Conservation (phyloP, 2,329 filamentous ascomycete genomes). For the Alternaria burnsii region DNA sequence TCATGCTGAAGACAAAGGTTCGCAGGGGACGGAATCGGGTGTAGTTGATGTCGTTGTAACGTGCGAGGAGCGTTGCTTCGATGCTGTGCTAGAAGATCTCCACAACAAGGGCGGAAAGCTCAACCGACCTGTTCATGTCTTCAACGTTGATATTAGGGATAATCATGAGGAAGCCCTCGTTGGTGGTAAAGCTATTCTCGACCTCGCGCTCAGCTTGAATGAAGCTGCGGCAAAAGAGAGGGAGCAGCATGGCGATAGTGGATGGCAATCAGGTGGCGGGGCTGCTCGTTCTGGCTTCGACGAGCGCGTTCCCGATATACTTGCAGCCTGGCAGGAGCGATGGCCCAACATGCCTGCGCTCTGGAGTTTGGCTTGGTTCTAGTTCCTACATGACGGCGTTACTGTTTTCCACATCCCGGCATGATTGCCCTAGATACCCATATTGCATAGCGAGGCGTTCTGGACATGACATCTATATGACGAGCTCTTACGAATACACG, state of each 20-base stretch:
- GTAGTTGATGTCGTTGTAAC: slow-evolving; percentile 95
- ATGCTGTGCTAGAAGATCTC: slow-evolving; percentile 94
- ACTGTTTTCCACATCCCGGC: slow-evolving; percentile 3
- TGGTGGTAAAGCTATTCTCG: slow-evolving; percentile 89
- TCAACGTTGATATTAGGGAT: slow-evolving; percentile 98
- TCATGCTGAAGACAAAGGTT: slow-evolving; percentile 74
- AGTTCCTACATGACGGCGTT: slow-evolving; percentile 11
- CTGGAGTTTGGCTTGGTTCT: slow-evolving; percentile 97
- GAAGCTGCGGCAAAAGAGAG: slow-evolving; percentile 80
- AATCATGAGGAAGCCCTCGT: slow-evolving; percentile 96
- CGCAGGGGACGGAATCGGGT: slow-evolving; percentile 82
- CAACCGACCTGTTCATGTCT: slow-evolving; percentile 94
- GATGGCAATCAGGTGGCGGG: slow-evolving; percentile 70
- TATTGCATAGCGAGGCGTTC: slow-evolving; percentile 35
- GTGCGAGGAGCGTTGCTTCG: slow-evolving; percentile 97
- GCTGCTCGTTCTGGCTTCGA: slow-evolving; percentile 81
- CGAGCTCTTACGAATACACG: slow-evolving; percentile 2
- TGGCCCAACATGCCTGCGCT: slow-evolving; percentile 91
- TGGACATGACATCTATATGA: background rate
- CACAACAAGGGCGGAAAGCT: slow-evolving; percentile 84
- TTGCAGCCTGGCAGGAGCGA: slow-evolving; percentile 91
- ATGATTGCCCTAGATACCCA: slow-evolving; percentile 31
- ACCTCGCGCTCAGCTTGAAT: slow-evolving; percentile 87
- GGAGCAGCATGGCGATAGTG: slow-evolving; percentile 67
- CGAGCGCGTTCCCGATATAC: slow-evolving; percentile 88